Evolutionary conservation across 768 basidiomycete species (phyloP).

Genomic region (Boletus rex-veris): DNA sequence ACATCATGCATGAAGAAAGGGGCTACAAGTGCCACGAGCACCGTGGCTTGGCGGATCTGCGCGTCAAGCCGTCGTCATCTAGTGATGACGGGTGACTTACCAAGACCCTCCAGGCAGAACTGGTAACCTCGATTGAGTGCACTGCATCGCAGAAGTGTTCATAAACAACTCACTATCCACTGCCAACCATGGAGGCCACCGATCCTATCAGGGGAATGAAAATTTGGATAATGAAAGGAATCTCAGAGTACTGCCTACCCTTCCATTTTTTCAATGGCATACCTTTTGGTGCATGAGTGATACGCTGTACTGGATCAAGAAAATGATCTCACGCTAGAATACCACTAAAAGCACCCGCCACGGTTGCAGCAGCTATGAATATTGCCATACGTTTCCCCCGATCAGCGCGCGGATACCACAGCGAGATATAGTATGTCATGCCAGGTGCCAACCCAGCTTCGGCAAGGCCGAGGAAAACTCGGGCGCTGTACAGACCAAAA

Average conservation of each 20-base stretch:
- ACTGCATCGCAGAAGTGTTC: too few species aligned
- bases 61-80: background rate
- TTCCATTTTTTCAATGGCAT: background rate
- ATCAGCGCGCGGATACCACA: background rate
- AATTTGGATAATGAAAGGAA: background rate
- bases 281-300: background rate
- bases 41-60: background rate
- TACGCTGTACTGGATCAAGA: background rate
- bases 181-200: constrained; percentile 2
- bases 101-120: background rate
- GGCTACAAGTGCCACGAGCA: background rate
- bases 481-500: background rate
- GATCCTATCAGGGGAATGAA: background rate
- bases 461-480: background rate
- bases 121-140: background rate
- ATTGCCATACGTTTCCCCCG: background rate
- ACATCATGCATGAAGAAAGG: background rate
- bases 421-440: background rate
- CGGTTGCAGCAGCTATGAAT: background rate
- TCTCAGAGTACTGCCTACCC: background rate
- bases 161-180: background rate
- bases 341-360: background rate
- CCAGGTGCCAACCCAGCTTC: background rate
- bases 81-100: background rate
- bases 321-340: background rate